Evolutionary conservation across 225 moss, liverwort and hornwort species (phyloP), one percentile per base, ranked within the genome.

Genomic region (Polytrichum commune): DNA sequence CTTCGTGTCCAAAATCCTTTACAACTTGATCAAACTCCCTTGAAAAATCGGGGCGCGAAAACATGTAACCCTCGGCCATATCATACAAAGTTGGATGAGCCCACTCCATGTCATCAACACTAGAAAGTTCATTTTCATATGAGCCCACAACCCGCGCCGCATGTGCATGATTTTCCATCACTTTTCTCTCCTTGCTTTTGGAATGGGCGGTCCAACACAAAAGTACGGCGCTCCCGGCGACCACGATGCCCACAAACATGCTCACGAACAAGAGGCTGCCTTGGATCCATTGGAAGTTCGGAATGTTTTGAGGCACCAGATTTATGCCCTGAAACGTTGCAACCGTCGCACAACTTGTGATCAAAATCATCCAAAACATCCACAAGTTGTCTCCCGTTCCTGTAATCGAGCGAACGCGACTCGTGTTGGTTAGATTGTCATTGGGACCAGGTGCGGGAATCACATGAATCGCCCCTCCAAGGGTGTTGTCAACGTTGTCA

Each of bases 361-460:
- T 7, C 24, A 73, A 19, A 20, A 60, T 66, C 20, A 66, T 8
- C 7, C 7, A 7, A 18, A 62, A 58, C 68, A 69, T 75, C 64
- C 68, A 75, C 9, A 72, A 5, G 53, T 80, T 75, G 28, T 75
- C 13, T 29, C 64, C 7, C 58, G 56, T 27, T 8, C 46, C 68
- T 7, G 27, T 5, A 9, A 8, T 18, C 7, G 27, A 28, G 8
- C 5, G 4, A 2, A 33, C 18, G 22, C 22, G 23, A 7, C 24
- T 25, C 18, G 10, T 8, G 38, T 19, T 4, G 0, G 35, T 0
- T 22, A 1, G n/a, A 53, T n/a, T 53, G 0, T 65, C 28, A 5
- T 28, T 4, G 10, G 13, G 2, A 38, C 7, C 0, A 3, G 38
- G 38, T 13, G 13, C 13, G 13, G 38, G 10, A 13, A 13, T 38